Evolutionary conservation across 2,329 filamentous ascomycete genomes (phyloP).

Genomic region (Fusarium veterinarium): DNA sequence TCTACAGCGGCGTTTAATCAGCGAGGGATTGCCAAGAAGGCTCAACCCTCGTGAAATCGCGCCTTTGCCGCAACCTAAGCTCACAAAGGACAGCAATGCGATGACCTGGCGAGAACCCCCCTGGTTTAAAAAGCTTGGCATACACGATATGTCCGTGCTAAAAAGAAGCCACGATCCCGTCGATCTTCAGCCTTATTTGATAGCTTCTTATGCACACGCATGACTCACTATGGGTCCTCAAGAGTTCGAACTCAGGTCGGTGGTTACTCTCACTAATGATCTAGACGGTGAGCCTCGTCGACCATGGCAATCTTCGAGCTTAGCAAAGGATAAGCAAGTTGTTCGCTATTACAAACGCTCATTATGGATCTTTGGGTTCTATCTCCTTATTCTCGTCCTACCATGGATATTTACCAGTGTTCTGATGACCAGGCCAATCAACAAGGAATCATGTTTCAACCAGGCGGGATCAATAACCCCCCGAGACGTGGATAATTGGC

Average conservation of each 20-base stretch:
- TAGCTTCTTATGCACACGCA: background rate
- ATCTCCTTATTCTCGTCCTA: conserved; percentile 8
- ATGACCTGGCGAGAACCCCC: background rate
- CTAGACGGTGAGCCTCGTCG: background rate
- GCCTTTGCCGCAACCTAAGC: background rate
- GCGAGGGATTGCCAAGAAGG: background rate
- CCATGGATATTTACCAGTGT: conserved; percentile 19
- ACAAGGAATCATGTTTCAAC: conserved; percentile 14
- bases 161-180: background rate
- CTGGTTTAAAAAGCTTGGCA: background rate
- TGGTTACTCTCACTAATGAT: background rate
- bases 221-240: background rate
- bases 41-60: background rate
- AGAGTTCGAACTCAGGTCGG: background rate
- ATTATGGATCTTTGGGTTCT: background rate
- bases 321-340: background rate
- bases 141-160: too few species aligned
- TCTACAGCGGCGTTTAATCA: background rate
- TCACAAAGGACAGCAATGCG: background rate
- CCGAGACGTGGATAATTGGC: background rate
- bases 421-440: conserved; percentile 26
- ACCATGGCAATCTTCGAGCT: background rate
- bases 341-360: background rate
- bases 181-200: background rate
- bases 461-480: conserved; percentile 1